Evolutionary conservation across 768 basidiomycete genomes (phyloP).

Genomic region (Cystobasidium onofrii): DNA sequence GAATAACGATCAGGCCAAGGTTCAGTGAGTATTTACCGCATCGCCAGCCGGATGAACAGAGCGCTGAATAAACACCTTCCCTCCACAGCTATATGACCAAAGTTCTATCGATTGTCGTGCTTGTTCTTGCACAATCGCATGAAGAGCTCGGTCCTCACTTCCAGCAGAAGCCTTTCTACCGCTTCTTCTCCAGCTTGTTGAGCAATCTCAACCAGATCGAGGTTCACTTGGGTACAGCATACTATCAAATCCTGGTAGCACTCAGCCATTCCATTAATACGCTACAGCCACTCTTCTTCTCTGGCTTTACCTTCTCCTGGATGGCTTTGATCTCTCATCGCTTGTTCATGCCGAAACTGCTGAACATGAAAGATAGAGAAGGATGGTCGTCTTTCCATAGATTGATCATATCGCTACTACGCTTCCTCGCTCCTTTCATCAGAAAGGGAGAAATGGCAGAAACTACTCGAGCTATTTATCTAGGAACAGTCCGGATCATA

Average conservation of each 20-base stretch:
- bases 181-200: constrained; percentile 78
- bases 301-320: constrained; percentile 98
- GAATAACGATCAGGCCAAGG: constrained; percentile 89
- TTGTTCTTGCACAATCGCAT: constrained; percentile 87
- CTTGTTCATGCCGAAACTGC: constrained; percentile 91
- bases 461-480: constrained; percentile 77
- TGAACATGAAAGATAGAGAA: constrained; percentile 80
- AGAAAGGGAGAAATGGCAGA: constrained; percentile 68
- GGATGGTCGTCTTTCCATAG: constrained; percentile 97
- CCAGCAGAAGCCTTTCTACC: constrained; percentile 95
- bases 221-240: constrained; percentile 71
- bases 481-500: constrained; percentile 78
- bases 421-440: constrained; percentile 86
- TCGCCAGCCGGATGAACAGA: not conserved
- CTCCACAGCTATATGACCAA: constrained; percentile 28
- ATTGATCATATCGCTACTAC: constrained; percentile 82
- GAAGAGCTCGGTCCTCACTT: constrained; percentile 86
- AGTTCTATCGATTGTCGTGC: constrained; percentile 91
- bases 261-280: constrained; percentile 95
- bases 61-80: not conserved
- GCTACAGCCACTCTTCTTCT: constrained; percentile 90
- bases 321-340: constrained; percentile 91
- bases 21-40: constrained; percentile 80
- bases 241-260: constrained; percentile 69
- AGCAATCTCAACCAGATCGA: constrained; percentile 85